Conservation (phyloP, 2,329 filamentous ascomycete genomes). For the Fusarium sp. region DNA sequence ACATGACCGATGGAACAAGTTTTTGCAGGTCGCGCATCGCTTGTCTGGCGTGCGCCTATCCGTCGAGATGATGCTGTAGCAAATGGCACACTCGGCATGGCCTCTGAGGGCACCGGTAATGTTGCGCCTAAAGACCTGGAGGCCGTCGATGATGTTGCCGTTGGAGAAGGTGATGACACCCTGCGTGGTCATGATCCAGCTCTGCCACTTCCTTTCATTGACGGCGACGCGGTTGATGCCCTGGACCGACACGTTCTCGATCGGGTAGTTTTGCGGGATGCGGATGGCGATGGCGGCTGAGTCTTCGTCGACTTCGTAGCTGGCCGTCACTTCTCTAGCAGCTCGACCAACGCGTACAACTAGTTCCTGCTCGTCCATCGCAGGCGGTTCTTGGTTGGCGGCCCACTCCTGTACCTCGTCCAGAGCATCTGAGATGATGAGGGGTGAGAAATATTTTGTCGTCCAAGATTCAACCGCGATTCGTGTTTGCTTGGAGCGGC, state of each 20-base stretch:
- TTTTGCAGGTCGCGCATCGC: conserved; percentile 91
- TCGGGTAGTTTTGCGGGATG: conserved; percentile 85
- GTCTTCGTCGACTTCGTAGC: conserved; percentile 90
- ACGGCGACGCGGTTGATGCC: conserved; percentile 89
- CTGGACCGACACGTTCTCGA: conserved; percentile 82
- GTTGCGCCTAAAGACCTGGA: conserved; percentile 89
- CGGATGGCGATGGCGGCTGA: conserved; percentile 86
- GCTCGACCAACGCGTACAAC: conserved; percentile 80
- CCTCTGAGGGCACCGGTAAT: conserved; percentile 91
- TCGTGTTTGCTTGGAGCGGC: conserved; percentile 84
- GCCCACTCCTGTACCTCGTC: conserved; percentile 80
- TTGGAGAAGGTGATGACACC: conserved; percentile 95
- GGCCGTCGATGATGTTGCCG: conserved; percentile 88
- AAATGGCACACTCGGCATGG: conserved; percentile 96
- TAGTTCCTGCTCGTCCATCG: conserved; percentile 69
- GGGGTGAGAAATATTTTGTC: conserved; percentile 83
- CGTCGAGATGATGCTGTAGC: conserved; percentile 92
- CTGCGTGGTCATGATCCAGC: conserved; percentile 89
- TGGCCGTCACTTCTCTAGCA: conserved; percentile 84
- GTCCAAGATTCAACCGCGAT: conserved; percentile 89
- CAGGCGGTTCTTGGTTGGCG: conserved; percentile 64
- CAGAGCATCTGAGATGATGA: conserved; percentile 77
- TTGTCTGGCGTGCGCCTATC: conserved; percentile 95
- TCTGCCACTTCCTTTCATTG: conserved; percentile 92
- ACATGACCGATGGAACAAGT: conserved; percentile 91